Evolutionary conservation across 345 rosid species (phyloP).

Genomic region (Eucalyptus curtisii): DNA sequence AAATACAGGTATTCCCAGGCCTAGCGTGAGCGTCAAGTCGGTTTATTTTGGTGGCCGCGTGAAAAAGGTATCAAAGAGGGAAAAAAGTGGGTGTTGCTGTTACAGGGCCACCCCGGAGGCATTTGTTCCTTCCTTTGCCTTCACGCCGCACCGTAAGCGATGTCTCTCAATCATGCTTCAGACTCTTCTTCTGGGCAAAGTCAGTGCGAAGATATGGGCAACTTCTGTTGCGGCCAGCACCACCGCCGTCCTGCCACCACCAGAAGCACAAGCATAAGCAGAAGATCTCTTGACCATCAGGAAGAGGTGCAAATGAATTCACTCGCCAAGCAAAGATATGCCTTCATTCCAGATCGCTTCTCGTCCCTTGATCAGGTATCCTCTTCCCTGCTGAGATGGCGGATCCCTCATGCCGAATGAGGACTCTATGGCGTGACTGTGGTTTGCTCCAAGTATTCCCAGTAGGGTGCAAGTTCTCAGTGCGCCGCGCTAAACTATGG

Average conservation of each 20-base stretch:
- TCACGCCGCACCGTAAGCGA: background rate
- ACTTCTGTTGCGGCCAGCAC: background rate
- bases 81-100: background rate
- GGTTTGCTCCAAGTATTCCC: background rate
- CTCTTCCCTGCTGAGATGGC: background rate
- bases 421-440: background rate
- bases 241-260: background rate
- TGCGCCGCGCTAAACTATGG: background rate
- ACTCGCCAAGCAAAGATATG: conserved; percentile 8
- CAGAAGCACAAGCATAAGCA: background rate
- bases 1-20: background rate
- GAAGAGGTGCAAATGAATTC: background rate
- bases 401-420: background rate
- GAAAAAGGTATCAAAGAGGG: background rate
- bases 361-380: conserved; percentile 24
- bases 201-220: background rate
- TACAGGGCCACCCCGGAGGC: background rate
- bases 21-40: background rate
- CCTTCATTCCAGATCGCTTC: conserved; percentile 23
- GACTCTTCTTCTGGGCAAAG: background rate
- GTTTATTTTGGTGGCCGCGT: background rate
- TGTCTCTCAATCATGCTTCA: background rate
- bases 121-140: background rate
- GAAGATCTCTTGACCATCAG: background rate
- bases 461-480: background rate